phyloP scores from a whole-genome alignment of 768 basidiomycete genomes.

The Panaeolus papilionaceus region DNA sequence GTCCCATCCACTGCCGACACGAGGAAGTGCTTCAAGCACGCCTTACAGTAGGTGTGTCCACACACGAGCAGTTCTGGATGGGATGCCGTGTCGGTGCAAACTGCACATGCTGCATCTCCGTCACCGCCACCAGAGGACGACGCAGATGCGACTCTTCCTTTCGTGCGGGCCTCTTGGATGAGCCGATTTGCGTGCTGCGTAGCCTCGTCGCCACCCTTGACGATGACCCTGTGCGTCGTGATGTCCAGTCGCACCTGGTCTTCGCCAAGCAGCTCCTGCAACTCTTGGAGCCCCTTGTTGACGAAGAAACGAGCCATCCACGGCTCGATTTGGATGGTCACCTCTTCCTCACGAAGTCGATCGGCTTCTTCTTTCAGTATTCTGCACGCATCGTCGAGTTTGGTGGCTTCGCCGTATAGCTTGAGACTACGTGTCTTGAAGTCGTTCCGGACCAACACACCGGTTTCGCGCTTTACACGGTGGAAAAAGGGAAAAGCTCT shows the following conservation, averaged over 20 bases:
- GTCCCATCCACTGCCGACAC: slow-evolving; percentile 45
- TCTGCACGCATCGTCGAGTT: slow-evolving; percentile 47
- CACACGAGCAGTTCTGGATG: slow-evolving; percentile 51
- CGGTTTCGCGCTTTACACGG: slow-evolving; percentile 31
- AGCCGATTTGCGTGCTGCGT: slow-evolving; percentile 52
- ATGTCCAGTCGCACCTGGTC: slow-evolving; percentile 58
- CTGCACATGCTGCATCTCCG: slow-evolving; percentile 47
- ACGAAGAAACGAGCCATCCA: slow-evolving; percentile 56
- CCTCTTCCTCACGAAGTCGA: slow-evolving; percentile 47
- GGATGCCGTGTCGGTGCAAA: slow-evolving; percentile 55
- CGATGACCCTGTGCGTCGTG: slow-evolving; percentile 27
- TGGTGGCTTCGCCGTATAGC: slow-evolving; percentile 48
- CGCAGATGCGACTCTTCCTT: not conserved
- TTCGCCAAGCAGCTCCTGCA: slow-evolving; percentile 61
- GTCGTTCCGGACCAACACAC: slow-evolving; percentile 52
- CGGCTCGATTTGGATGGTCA: slow-evolving; percentile 36
- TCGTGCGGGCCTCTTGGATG: slow-evolving; percentile 44
- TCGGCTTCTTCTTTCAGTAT: slow-evolving; percentile 55
- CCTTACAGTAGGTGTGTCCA: slow-evolving; percentile 56
- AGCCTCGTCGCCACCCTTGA: slow-evolving; percentile 65
- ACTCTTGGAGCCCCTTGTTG: slow-evolving; percentile 50
- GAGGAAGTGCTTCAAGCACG: slow-evolving; percentile 55
- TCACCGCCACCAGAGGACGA: slow-evolving; percentile 15
- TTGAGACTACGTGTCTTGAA: slow-evolving; percentile 50
- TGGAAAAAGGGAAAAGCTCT: slow-evolving; percentile 41